Evolutionary conservation across 2,329 filamentous ascomycete genomes (phyloP).

Genomic region (Diaporthe longicolla): DNA sequence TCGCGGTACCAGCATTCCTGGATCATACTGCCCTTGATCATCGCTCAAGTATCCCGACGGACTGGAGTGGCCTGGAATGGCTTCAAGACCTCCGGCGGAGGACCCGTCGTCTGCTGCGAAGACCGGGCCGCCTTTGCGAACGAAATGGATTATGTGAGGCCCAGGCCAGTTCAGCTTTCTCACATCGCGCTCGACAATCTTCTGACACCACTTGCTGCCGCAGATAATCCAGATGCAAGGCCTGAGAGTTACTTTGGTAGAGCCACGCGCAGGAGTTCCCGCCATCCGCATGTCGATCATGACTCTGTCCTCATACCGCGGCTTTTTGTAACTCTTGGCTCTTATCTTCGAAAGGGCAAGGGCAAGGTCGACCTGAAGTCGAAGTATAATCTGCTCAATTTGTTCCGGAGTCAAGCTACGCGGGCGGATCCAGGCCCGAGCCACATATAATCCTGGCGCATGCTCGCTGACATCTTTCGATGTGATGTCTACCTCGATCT

Average conservation of each 20-base stretch:
- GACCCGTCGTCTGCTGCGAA: background rate
- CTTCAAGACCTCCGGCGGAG: too few species aligned
- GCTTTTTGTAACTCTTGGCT: background rate
- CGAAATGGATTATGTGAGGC: background rate
- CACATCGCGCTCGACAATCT: background rate
- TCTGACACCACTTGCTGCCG: background rate
- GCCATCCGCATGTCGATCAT: background rate
- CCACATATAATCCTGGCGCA: background rate
- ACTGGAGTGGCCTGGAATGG: too few species aligned
- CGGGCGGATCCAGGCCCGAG: background rate
- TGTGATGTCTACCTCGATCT: background rate
- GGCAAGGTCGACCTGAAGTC: background rate
- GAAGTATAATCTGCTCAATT: background rate
- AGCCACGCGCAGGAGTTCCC: background rate
- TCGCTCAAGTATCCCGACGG: too few species aligned
- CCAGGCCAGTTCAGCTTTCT: background rate
- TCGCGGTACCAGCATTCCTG: too few species aligned
- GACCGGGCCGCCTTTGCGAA: background rate
- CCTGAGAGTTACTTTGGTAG: background rate
- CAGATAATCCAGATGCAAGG: background rate
- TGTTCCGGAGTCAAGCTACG: background rate
- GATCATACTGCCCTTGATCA: too few species aligned
- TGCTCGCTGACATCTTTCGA: background rate
- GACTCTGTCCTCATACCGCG: background rate
- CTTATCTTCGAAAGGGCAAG: background rate